phyloP scores from a whole-genome alignment of 306 rosid species.

The Casuarina glauca region DNA sequence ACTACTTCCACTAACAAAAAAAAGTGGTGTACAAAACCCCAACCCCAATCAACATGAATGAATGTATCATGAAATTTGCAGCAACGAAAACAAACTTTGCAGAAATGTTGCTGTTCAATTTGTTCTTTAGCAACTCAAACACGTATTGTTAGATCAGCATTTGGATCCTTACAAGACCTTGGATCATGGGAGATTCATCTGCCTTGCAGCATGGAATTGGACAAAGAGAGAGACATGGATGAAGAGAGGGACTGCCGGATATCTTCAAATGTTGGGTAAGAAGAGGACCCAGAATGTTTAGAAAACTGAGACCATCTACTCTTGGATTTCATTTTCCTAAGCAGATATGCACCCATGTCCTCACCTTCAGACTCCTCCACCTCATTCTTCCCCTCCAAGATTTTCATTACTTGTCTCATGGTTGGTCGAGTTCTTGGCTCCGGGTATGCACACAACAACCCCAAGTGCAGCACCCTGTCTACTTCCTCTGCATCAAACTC shows the following conservation, averaged over 20 bases:
- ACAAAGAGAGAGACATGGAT: slow-evolving; percentile 57
- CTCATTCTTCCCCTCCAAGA: slow-evolving; percentile 62
- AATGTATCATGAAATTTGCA: background rate
- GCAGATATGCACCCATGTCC: slow-evolving; percentile 52
- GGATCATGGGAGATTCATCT: slow-evolving; percentile 40
- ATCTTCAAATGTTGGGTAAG: slow-evolving; percentile 77
- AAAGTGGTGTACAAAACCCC: background rate
- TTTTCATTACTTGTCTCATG: slow-evolving; percentile 69
- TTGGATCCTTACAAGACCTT: too few relatives aligned
- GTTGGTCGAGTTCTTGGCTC: slow-evolving; percentile 68
- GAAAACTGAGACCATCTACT: slow-evolving; percentile 45
- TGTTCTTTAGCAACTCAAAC: too few relatives aligned
- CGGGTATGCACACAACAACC: slow-evolving; percentile 71
- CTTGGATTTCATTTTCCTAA: slow-evolving; percentile 43
- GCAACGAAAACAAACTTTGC: background rate
- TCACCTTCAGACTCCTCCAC: slow-evolving; percentile 46
- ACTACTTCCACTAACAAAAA: background rate
- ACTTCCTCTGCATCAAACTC: slow-evolving; percentile 49
- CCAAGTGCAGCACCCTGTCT: slow-evolving; percentile 65
- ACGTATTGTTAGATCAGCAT: too few relatives aligned
- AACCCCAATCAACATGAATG: background rate
- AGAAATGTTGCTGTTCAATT: too few relatives aligned
- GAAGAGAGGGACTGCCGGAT: slow-evolving; percentile 41
- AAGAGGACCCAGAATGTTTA: slow-evolving; percentile 26
- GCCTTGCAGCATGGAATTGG: slow-evolving; percentile 38